Base-by-base conservation (phyloP, 176 grass and related monocot species). In the Alloteropsis semialata region DNA sequence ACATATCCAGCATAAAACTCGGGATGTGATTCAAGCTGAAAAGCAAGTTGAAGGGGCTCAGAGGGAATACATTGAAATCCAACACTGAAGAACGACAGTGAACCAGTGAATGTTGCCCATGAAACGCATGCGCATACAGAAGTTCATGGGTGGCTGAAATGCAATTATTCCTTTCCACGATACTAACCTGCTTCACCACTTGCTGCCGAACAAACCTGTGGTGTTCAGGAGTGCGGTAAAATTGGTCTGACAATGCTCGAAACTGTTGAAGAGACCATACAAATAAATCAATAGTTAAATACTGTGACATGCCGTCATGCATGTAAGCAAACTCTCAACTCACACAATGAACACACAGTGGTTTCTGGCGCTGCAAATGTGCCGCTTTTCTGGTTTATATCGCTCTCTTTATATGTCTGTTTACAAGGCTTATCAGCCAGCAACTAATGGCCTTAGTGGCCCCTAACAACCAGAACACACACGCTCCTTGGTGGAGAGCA, bases 161-260 rank as follows among this genome's bases (percentile, higher is more conserved):
- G n/a, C 57, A 76, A 32, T 6, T 44, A 33, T 32, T 29, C 1
- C 69, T 49, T 79, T 70, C 36, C 2, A 48, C n/a, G 69, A 57
- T 25, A 84, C 70, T 77, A 85, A 98, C 96, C 92, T 93, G 96
- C 32, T 84, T 76, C 60, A 98, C 79, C 77, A 98, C 70, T 78
- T 98, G 90, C n/a, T 93, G 77, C 72, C 96, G 86, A 21, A 91
- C 90, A 88, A 98, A 98, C 76, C 49, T 91, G 75, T 98, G 96
- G 57, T 95, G 82, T 18, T 95, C 91, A 39, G 89, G 46, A 65
- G 75, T 87, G 22, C 89, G 92, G 68, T 98, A 98, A 65, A 98
- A 91, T 74, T 95, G 96, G 82, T 98, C 96, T 22, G 92, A 95
- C 30, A 95, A 53, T 76, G 96, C 92, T 59, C 92, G 74, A 64